Evolutionary conservation across 306 rosid species (phyloP).

Genomic region (Vicia villosa): DNA sequence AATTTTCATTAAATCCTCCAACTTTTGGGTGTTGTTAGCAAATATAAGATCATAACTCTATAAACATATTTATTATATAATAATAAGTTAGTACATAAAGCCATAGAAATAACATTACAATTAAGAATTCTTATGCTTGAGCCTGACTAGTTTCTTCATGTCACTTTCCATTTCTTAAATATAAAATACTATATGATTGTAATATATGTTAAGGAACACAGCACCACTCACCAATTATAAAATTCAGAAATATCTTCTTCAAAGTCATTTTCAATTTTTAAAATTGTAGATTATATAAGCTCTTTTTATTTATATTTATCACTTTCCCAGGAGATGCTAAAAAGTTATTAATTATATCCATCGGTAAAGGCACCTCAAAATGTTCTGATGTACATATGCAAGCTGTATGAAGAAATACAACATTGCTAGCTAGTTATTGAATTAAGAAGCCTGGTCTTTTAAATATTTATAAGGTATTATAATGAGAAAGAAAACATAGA

Average conservation of each 20-base stretch:
- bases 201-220: constrained; percentile 20
- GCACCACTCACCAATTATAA: background rate
- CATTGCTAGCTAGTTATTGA: background rate
- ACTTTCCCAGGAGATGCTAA: constrained; percentile 20
- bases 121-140: background rate
- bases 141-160: constrained; percentile 1
- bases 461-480: constrained; percentile 1
- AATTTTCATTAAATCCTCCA: constrained; percentile 10
- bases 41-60: constrained; percentile 11
- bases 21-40: constrained; percentile 12
- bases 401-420: constrained; percentile 11
- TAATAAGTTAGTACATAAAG: background rate
- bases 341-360: background rate
- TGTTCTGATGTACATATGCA: background rate
- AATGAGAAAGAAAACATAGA: constrained; percentile 5
- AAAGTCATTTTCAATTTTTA: constrained; percentile 1
- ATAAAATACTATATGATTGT: constrained; percentile 10
- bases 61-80: background rate
- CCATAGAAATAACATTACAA: constrained; percentile 1
- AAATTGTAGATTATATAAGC: constrained; percentile 4
- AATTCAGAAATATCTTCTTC: constrained; percentile 7
- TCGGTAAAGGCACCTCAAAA: constrained; percentile 10
- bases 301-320: constrained; percentile 13
- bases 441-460: constrained; percentile 17
- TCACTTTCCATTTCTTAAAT: background rate